phyloP scores from a whole-genome alignment of 1,284 basidiomycete species.

The Ceratobasidium papillatum region DNA sequence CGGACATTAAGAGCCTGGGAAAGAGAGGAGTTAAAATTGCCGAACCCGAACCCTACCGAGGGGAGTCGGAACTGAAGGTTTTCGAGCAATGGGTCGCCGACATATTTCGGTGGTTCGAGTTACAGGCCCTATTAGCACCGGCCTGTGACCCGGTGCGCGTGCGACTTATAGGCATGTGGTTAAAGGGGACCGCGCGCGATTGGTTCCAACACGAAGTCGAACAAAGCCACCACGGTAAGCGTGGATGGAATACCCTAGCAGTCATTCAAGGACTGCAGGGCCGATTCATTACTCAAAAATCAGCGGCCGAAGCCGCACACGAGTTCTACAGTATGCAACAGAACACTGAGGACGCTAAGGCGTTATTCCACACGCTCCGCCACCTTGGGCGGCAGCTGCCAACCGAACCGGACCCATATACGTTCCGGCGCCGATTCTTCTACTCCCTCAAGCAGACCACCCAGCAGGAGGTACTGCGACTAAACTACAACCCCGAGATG shows the following conservation, averaged over 20 bases:
- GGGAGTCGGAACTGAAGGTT: background rate
- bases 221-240: background rate
- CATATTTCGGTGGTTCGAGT: background rate
- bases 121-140: background rate
- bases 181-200: background rate
- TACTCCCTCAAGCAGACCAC: background rate
- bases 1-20: background rate
- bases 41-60: background rate
- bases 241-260: background rate
- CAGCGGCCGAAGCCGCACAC: background rate
- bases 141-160: background rate
- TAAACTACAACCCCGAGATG: background rate
- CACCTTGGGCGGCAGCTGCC: background rate
- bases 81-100: background rate
- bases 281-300: background rate
- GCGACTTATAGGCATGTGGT: background rate
- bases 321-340: background rate
- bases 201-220: conserved; percentile 8
- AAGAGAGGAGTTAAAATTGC: background rate
- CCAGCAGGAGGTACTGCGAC: background rate
- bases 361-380: background rate
- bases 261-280: conserved; percentile 3
- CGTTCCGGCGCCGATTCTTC: background rate
- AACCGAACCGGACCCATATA: background rate
- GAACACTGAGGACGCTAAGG: background rate